Evolutionary conservation across 495 filamentous ascomycete genomes (phyloP).

Genomic region (Tuber brumale): DNA sequence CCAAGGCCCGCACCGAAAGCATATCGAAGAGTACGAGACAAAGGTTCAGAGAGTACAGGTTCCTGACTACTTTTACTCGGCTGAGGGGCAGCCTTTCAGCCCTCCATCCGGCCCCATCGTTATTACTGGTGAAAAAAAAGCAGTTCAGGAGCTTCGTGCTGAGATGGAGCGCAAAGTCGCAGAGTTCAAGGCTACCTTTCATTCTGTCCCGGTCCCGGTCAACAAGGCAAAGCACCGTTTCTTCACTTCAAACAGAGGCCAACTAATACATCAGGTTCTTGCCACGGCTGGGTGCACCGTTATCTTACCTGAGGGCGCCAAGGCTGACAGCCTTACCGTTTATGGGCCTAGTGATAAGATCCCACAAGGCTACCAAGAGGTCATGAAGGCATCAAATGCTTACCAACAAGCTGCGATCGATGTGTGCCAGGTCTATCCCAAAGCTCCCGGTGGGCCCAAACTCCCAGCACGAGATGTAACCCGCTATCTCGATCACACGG

Average conservation of each 20-base stretch:
- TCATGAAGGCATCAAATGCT: constrained; percentile 70
- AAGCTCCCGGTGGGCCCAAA: constrained; percentile 62
- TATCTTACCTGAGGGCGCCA: constrained; percentile 64
- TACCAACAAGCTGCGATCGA: constrained; percentile 77
- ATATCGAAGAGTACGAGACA: constrained; percentile 60
- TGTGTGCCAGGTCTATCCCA: constrained; percentile 65
- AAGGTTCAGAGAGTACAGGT: constrained; percentile 36
- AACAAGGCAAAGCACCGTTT: constrained; percentile 79
- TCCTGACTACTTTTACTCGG: constrained; percentile 38
- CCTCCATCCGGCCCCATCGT: constrained; percentile 52
- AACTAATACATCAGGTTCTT: constrained; percentile 75
- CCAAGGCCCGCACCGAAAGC: constrained; percentile 67
- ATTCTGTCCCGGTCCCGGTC: constrained; percentile 63
- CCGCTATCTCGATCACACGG: constrained; percentile 69
- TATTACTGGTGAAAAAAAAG: constrained; percentile 76
- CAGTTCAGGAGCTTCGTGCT: constrained; percentile 69
- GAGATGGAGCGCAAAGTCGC: constrained; percentile 70
- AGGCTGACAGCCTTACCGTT: constrained; percentile 75
- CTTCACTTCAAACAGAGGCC: constrained; percentile 73
- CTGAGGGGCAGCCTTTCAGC: constrained; percentile 35
- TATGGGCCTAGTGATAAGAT: constrained; percentile 70
- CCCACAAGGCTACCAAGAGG: constrained; percentile 64
- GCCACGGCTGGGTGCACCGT: constrained; percentile 84
- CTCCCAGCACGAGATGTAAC: constrained; percentile 76
- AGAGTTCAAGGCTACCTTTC: constrained; percentile 49